Evolutionary conservation across 495 filamentous ascomycete genomes (phyloP).

Genomic region (Neurospora tetrasperma): DNA sequence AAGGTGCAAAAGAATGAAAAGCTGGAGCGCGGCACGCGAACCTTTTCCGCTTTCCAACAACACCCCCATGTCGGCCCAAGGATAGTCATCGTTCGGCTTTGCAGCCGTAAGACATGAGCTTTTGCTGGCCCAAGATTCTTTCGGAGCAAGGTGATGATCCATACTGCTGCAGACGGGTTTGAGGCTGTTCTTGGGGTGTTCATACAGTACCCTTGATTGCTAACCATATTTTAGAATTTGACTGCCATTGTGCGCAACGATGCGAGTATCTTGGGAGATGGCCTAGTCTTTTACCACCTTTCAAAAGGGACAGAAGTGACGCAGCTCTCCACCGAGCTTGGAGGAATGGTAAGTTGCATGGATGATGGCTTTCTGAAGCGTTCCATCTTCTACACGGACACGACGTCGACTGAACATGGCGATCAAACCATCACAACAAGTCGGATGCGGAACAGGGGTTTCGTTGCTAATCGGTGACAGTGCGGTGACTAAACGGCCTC

Average conservation of each 20-base stretch:
- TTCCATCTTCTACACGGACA: constrained; percentile 11
- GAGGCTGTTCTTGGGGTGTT: neutral
- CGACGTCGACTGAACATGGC: constrained; percentile 17
- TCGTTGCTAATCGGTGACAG: neutral
- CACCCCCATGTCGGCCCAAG: constrained; percentile 20
- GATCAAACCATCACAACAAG: constrained; percentile 14
- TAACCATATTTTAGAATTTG: neutral
- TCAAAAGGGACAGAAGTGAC: neutral
- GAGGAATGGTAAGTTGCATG: constrained; percentile 17
- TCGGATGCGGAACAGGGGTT: constrained; percentile 10
- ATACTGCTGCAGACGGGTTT: neutral
- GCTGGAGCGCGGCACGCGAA: constrained; percentile 10
- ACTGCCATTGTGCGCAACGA: neutral
- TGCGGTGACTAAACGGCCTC: neutral
- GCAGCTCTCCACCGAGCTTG: neutral
- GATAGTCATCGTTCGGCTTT: constrained; percentile 14
- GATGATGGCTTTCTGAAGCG: constrained; percentile 12
- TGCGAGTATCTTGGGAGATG: neutral
- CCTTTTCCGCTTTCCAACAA: constrained; percentile 13
- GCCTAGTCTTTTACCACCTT: neutral
- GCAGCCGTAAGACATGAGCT: constrained; percentile 5
- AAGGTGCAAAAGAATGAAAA: neutral
- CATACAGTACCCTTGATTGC: neutral
- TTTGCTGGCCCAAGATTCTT: neutral
- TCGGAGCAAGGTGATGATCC: neutral